A percentile compares a stretch with the other conserved stretches of the same genome.
These are phyloP conservation scores for Nissolia schottii DNA, from an alignment of 306 rosid genomes.

Conservation along the genomic window DNA sequence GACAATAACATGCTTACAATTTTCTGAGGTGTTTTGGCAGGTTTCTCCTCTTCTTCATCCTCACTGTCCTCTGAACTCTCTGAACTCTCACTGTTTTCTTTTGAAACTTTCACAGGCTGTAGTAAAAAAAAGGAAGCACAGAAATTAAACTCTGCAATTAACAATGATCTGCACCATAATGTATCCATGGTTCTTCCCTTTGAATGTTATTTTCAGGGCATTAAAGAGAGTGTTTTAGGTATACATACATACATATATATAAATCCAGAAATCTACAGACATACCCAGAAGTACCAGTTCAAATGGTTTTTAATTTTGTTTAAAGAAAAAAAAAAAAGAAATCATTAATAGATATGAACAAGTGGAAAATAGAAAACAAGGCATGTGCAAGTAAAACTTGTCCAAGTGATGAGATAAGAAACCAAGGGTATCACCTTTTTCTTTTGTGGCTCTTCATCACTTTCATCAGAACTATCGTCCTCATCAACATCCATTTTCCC, in stretches of 20 bases:
- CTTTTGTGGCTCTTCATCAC: constrained; percentile 42
- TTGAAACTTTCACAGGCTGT: constrained; percentile 23
- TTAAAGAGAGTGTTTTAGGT: no score
- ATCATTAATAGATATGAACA: background rate
- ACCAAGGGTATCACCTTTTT: constrained; percentile 28
- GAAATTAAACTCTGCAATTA: background rate
- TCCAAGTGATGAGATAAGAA: background rate
- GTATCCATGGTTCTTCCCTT: no score
- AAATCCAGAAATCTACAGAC: no score
- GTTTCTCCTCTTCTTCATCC: constrained; percentile 36
- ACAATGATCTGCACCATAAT: background rate
- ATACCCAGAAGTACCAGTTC: no score
- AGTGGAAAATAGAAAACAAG: background rate
- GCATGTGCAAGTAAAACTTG: background rate
- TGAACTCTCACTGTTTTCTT: constrained; percentile 22
- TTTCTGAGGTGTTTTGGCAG: constrained; percentile 47
- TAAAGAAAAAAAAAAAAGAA: background rate
- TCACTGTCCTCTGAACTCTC: constrained; percentile 40
- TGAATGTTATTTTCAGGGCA: no score
- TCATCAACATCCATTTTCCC: constrained; percentile 45
- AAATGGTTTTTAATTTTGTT: no score
- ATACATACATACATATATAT: no score
- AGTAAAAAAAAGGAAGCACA: background rate
- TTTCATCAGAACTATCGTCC: constrained; percentile 48
- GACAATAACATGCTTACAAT: constrained; percentile 13